A percentile compares a stretch with the other conserved stretches of the same genome.
Conservation (phyloP, 2,329 filamentous ascomycete genomes). For the Stemphylium vesicarium region DNA sequence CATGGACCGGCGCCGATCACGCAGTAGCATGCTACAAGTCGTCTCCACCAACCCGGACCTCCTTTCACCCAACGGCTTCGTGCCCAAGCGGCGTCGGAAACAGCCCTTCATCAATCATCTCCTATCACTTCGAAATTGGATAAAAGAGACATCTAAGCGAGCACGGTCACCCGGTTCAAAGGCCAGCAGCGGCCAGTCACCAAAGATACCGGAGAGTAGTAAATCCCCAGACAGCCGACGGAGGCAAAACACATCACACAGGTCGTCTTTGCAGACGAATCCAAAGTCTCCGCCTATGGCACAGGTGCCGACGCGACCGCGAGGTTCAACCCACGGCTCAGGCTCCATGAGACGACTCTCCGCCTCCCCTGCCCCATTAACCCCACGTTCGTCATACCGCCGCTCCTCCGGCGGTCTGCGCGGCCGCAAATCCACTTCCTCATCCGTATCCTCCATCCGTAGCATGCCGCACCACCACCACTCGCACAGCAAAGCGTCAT, state of each 20-base stretch:
- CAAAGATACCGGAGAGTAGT: constrained; percentile 36
- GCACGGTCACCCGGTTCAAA: constrained; percentile 46
- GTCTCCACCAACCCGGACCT: constrained; percentile 74
- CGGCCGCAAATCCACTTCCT: constrained; percentile 94
- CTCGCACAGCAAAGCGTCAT: constrained; percentile 92
- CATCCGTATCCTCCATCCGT: constrained; percentile 89
- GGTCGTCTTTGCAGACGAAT: constrained; percentile 44
- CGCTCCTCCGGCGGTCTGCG: constrained; percentile 82
- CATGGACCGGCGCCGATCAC: constrained; percentile 67
- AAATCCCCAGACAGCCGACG: constrained; percentile 41
- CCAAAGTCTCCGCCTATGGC: constrained; percentile 48
- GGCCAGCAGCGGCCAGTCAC: constrained; percentile 43
- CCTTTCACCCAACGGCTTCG: constrained; percentile 62
- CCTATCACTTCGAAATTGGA: constrained; percentile 73
- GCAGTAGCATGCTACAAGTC: constrained; percentile 85
- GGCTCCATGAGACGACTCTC: constrained; percentile 66
- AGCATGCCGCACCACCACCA: constrained; percentile 79
- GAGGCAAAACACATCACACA: constrained; percentile 45
- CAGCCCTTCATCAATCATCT: constrained; percentile 71
- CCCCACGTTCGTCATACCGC: constrained; percentile 84
- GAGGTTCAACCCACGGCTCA: constrained; percentile 53
- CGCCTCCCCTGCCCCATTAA: constrained; percentile 83
- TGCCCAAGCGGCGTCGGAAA: constrained; percentile 63
- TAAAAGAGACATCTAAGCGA: constrained; percentile 64
- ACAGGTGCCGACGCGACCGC: constrained; percentile 48